Base-by-base conservation (phyloP, 768 basidiomycete genomes). In the Strobilomyces confusus region DNA sequence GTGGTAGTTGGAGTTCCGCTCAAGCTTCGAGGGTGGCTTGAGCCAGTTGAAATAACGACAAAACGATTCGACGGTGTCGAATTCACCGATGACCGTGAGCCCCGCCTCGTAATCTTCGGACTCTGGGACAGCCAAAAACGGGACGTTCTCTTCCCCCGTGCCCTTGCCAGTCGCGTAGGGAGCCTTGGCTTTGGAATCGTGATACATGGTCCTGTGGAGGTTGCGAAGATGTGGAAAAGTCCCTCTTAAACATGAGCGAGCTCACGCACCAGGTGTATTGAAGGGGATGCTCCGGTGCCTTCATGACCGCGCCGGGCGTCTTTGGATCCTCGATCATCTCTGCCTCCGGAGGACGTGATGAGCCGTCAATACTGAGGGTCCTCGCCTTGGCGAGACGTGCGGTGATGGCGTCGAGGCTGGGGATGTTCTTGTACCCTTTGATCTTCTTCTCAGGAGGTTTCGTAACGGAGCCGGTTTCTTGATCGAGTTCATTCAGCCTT, bases 1-100 rank as follows among this genome's bases (percentile, higher is more conserved):
- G 66, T 98, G 94, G 63, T 95, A 94, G 72, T 97, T 98, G 43
- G 88, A 87, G 72, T 92, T 92, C 63, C 84, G 84, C 62, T 93
- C 89, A 32, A 95, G 81, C 63, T 84, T 82, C 32, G 90, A 92
- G 12, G 94, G 94, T 0, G 89, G 88, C 70, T 93, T 93, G 57
- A 92, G 84, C 91, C 91, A 93, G 72, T 93, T 92, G 78, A 92
- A 89, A 73, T 92, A 91, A 19, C 92, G 83, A 70, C 92, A 93
- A 75, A 91, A 94, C 26, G 81, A 80, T 71, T 93, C 90, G 52
- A 94, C 93, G 13, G 94, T 94, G 66, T 84, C 80, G 68, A 95
- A 95, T 61, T 90, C 89, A 58, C 92, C 94, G 55, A 97, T 85
- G 47, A 89, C 81, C 30, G 87, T 86, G 37, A 95, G 74, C 0